Evolutionary conservation across 441 rosid species (phyloP).

Genomic region (Breynia disticha): DNA sequence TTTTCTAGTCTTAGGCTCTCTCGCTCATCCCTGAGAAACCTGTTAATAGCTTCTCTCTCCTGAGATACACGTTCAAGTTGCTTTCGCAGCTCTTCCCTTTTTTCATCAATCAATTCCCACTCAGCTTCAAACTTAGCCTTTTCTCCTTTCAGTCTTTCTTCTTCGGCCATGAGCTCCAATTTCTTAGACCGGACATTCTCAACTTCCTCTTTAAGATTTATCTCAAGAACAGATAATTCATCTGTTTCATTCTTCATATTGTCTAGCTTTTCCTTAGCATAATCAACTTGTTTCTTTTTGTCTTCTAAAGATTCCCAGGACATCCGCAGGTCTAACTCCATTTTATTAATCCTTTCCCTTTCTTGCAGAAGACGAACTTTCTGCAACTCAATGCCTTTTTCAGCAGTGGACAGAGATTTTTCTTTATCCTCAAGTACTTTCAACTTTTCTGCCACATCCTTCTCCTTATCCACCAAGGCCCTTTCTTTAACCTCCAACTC

Average conservation of each 20-base stretch:
- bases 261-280: constrained; percentile 57
- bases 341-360: constrained; percentile 42
- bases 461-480: constrained; percentile 57
- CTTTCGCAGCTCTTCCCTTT: constrained; percentile 61
- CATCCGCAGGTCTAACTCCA: constrained; percentile 51
- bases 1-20: constrained; percentile 62
- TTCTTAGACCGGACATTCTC: constrained; percentile 70
- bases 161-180: constrained; percentile 67
- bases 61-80: constrained; percentile 48
- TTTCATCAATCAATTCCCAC: constrained; percentile 95
- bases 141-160: constrained; percentile 62
- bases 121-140: constrained; percentile 85
- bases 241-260: constrained; percentile 61
- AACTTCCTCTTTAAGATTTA: constrained; percentile 87
- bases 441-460: constrained; percentile 48
- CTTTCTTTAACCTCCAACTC: constrained; percentile 60
- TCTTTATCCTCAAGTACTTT: constrained; percentile 52
- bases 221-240: constrained; percentile 57
- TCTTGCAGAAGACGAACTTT: constrained; percentile 40
- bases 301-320: constrained; percentile 57
- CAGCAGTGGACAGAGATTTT: constrained; percentile 32
- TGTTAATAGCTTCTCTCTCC: constrained; percentile 54
- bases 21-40: constrained; percentile 75
- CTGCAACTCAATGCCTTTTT: constrained; percentile 40
- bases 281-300: constrained; percentile 49